Conservation (phyloP, 2,329 filamentous ascomycete species). For the Fusarium tjaetaba region DNA sequence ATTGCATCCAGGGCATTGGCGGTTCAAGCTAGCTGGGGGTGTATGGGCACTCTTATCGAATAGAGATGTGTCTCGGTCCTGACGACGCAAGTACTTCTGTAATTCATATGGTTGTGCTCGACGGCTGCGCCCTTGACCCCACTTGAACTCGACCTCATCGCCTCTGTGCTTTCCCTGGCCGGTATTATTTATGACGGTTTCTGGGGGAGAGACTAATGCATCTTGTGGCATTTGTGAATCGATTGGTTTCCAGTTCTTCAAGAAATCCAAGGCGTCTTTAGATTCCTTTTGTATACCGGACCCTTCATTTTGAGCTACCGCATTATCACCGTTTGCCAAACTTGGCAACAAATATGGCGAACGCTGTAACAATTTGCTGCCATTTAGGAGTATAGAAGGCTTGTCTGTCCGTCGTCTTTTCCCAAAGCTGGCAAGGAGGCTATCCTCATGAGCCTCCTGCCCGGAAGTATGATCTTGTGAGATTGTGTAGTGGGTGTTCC, state of each 20-base stretch:
- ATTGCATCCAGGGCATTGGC: too few species aligned
- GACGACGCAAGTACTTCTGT: too few species aligned
- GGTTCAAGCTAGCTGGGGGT: too few species aligned
- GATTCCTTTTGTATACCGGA: fast-evolving
- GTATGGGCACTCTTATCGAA: too few species aligned
- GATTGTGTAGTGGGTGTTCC: background rate
- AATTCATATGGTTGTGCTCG: too few species aligned
- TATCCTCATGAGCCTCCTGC: background rate
- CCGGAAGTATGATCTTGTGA: background rate
- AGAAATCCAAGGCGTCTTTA: background rate
- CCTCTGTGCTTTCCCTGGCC: background rate
- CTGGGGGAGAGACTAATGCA: background rate
- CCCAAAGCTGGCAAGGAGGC: background rate
- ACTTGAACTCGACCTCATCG: background rate
- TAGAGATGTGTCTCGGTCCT: too few species aligned
- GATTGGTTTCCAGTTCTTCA: too few species aligned
- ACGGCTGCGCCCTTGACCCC: background rate
- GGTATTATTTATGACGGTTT: background rate
- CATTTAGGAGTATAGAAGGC: fast-evolving
- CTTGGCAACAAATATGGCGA: fast-evolving
- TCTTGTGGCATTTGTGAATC: too few species aligned
- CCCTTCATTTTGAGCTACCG: background rate
- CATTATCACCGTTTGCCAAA: background rate
- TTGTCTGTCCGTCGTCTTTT: background rate
- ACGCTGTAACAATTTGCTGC: fast-evolving